Evolutionary conservation across 495 filamentous ascomycete species (phyloP).

Genomic region (Corynascus novoguineensis): DNA sequence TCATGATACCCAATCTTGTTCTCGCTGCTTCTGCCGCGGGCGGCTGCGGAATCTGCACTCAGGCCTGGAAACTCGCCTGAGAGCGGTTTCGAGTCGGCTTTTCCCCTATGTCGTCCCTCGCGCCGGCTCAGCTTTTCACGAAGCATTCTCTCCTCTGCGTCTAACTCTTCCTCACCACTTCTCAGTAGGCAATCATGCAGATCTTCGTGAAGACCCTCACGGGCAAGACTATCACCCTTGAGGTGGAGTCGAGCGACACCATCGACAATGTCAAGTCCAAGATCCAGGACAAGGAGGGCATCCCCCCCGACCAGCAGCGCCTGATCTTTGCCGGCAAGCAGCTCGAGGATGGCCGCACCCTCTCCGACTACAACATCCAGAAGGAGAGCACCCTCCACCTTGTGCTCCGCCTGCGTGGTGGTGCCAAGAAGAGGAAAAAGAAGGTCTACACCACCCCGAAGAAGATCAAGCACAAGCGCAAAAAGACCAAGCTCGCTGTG

Average conservation of each 20-base stretch:
- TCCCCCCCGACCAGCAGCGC: conserved; percentile 99
- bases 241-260: conserved; percentile 99
- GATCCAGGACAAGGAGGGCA: conserved; percentile 97
- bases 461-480: conserved; percentile 99
- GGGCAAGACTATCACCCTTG: conserved; percentile 99
- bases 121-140: conserved; percentile 2
- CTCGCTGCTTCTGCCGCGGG: conserved; percentile 7
- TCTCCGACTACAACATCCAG: conserved; percentile 99
- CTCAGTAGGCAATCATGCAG: conserved; percentile 74
- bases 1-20: conserved; percentile 30
- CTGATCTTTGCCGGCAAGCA: conserved; percentile 99
- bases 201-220: conserved; percentile 99
- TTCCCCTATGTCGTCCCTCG: not conserved
- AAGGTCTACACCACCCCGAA: conserved; percentile 99
- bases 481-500: conserved; percentile 98
- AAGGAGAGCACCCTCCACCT: conserved; percentile 99
- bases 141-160: conserved; percentile 19
- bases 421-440: conserved; percentile 99
- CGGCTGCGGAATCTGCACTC: not conserved
- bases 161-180: conserved; percentile 32
- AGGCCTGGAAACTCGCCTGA: not conserved
- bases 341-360: conserved; percentile 98
- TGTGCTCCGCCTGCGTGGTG: conserved; percentile 94
- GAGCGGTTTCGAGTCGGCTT: conserved; percentile 6
- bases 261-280: conserved; percentile 99